Evolutionary conservation across 1,139 yeast species (phyloP).

Genomic region (Saccharomyces hybrid): DNA sequence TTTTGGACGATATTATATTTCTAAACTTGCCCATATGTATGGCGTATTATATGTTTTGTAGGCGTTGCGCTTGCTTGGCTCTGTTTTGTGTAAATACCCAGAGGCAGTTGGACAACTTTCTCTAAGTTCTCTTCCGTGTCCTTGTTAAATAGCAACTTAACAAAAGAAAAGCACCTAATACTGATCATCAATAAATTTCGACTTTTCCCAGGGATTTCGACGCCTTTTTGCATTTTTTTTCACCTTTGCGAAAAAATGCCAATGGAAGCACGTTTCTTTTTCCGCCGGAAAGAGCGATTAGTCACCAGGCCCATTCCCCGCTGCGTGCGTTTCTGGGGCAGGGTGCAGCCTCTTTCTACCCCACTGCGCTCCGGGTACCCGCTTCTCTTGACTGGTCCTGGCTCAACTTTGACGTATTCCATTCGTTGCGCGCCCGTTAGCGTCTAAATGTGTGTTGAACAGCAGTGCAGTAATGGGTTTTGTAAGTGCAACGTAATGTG

Average conservation of each 20-base stretch:
- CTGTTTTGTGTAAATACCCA: neutral
- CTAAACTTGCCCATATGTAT: neutral
- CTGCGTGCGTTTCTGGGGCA: slow-evolving; percentile 1
- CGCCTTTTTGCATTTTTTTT: too few relatives aligned
- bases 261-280: neutral
- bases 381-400: neutral
- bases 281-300: neutral
- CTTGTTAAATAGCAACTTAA: neutral
- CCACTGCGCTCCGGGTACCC: neutral
- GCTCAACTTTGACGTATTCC: neutral
- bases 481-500: too few relatives aligned
- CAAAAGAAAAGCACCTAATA: neutral
- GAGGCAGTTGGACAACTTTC: neutral
- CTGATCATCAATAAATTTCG: neutral
- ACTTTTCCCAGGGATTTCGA: neutral
- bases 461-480: too few relatives aligned
- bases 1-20: neutral
- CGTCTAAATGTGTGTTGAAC: too few relatives aligned
- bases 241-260: neutral
- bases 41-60: neutral
- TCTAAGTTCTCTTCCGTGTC: neutral
- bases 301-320: neutral
- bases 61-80: neutral
- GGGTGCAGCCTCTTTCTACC: slow-evolving; percentile 1
- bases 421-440: neutral